Conservation (phyloP, 306 rosid species). For the Acacia crassicarpa region DNA sequence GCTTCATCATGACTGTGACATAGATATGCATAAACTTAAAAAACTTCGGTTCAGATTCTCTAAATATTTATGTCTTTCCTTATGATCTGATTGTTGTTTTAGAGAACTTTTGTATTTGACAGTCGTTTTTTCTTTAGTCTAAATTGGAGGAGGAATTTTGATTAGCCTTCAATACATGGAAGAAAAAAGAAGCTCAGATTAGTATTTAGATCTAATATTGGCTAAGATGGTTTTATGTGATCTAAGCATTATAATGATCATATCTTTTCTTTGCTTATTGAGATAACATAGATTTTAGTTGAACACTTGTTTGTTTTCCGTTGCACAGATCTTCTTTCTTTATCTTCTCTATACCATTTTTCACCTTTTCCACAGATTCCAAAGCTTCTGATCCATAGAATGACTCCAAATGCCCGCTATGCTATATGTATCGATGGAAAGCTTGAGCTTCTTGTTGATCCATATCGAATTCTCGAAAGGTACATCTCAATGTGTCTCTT, state of each 20-base stretch:
- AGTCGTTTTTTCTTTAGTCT: neutral
- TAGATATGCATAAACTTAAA: slow-evolving; percentile 9
- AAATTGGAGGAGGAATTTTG: neutral
- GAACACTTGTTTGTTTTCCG: neutral
- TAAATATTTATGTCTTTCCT: slow-evolving; percentile 18
- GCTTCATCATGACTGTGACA: slow-evolving; percentile 11
- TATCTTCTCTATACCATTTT: slow-evolving; percentile 22
- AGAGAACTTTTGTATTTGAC: slow-evolving; percentile 5
- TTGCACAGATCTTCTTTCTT: neutral
- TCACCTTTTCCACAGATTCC: slow-evolving; percentile 68
- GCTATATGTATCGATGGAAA: slow-evolving; percentile 95
- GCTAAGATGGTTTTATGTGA: neutral
- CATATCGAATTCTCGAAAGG: slow-evolving; percentile 92
- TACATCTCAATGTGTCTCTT: slow-evolving; percentile 32
- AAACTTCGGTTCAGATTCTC: neutral
- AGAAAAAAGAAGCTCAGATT: neutral
- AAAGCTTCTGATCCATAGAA: slow-evolving; percentile 85
- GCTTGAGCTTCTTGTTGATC: slow-evolving; percentile 92
- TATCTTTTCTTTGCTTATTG: neutral
- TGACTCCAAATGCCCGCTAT: slow-evolving; percentile 88
- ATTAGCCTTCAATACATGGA: neutral
- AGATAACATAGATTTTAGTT: neutral
- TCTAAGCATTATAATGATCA: neutral
- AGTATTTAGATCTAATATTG: neutral
- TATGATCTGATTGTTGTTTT: slow-evolving; percentile 18